Percentiles rank a stretch among this genome's conserved stretches.
Conservation (phyloP, 2,329 filamentous ascomycete species). For the Catunica adiposa region DNA sequence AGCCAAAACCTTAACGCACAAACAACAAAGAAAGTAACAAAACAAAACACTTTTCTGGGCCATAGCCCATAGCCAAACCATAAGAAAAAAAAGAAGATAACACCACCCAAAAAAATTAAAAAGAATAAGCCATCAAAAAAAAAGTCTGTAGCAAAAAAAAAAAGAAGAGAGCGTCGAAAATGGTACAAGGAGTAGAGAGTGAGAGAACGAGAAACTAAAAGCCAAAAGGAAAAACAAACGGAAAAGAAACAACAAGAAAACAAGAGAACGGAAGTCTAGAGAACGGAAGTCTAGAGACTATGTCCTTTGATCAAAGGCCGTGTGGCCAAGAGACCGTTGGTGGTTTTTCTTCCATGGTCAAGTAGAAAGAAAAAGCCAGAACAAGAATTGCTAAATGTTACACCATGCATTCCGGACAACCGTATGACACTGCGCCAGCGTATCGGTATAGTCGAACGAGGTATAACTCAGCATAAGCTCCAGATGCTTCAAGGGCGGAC, state of each 20-base stretch:
- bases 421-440: neutral
- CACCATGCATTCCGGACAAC: neutral
- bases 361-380: no score
- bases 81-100: neutral
- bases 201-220: neutral
- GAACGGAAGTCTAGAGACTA: neutral
- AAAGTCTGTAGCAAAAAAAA: neutral
- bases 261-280: neutral
- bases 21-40: neutral
- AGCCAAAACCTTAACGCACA: neutral
- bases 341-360: no score
- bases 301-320: no score
- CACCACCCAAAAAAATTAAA: neutral
- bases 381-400: neutral
- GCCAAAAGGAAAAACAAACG: constrained; percentile 1
- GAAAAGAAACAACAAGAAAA: constrained; percentile 2
- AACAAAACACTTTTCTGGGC: constrained; percentile 3
- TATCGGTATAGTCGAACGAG: no score
- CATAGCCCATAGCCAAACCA: neutral
- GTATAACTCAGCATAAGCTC: no score
- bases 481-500: no score
- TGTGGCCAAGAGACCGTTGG: no score
- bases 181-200: neutral
- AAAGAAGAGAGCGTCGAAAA: neutral
- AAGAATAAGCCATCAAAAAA: neutral